Percentiles rank a stretch among this genome's conserved stretches.
These are phyloP conservation scores for Solanum pimpinellifolium DNA, from an alignment of 257 asterid genomes.

Conservation along the genomic window DNA sequence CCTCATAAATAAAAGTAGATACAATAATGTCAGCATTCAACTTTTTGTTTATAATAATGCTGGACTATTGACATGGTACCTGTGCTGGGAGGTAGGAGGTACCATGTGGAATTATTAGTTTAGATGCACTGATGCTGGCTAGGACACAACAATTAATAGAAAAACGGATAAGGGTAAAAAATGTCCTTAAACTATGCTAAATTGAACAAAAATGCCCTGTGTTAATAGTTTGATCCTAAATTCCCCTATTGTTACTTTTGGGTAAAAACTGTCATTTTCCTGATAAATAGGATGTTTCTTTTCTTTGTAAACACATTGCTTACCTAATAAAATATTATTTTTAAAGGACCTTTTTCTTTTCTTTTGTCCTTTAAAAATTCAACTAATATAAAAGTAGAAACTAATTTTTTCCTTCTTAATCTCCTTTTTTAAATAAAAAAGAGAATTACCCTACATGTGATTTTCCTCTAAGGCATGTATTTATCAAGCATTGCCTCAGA, in stretches of 20 bases:
- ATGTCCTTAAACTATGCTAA: neutral
- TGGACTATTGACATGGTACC: neutral
- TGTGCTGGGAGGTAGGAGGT: neutral
- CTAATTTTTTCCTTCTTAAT: neutral
- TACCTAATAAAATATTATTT: neutral
- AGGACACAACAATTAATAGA: neutral
- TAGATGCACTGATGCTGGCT: neutral
- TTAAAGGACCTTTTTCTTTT: neutral
- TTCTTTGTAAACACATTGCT: neutral
- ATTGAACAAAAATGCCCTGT: neutral
- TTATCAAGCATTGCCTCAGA: neutral
- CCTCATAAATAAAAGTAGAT: neutral
- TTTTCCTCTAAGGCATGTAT: neutral
- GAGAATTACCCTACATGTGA: neutral
- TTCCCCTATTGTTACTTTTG: neutral
- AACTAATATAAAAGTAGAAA: neutral
- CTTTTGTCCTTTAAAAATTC: neutral
- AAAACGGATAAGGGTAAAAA: neutral
- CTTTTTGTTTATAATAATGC: neutral
- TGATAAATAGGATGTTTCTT: neutral
- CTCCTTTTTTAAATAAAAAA: neutral
- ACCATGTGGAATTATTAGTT: neutral
- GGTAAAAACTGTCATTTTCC: neutral
- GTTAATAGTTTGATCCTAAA: neutral
- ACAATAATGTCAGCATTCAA: neutral